Base-by-base conservation (phyloP, 2,329 filamentous ascomycete genomes). In the Uncinocarpus reesii region DNA sequence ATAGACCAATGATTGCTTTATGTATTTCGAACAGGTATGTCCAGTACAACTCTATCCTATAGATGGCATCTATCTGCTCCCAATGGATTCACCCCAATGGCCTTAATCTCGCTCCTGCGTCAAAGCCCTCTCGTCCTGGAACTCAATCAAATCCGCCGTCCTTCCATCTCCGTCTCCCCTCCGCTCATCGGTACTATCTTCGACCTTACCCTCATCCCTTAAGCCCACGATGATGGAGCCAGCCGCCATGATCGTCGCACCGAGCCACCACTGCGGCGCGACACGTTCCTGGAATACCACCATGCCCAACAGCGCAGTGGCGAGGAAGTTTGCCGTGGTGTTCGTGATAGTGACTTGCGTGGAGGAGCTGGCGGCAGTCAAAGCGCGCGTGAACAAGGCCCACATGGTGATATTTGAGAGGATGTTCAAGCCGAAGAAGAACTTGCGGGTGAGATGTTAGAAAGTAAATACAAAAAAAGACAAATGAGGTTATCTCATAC, bases 331-430 rank as follows among this genome's bases (percentile, higher is more conserved):
- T 2, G 77, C 71, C 44, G 74, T 74, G 13, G 79, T 81, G 55
- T 82, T 82, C 48, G 81, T 78, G 52, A 82, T 75, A 44, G 73
- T 76, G 48, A 81, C 79, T 48, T 78, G 77, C 1, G 78, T 78
- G 2, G 79, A 80, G 10, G 76, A 80, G 29, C 72, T 71, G 0
- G 74, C 73, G 15, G 78, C 73, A 0, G 78, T 80, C 13, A 82
- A 64, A 11, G 78, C 78, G 34, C 75, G 72, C 1, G 78, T 81
- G 65, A 81, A 81, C 13, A 81, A 69, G 0, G 75, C 75, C 78
- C 78, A 81, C 78, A 81, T 81, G 21, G 77, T 70, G 23, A 73
- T 71, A 57, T 80, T 81, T 66, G 80, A 80, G 56, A 77, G 57
- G 50, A 81, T 66, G 56, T 81, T 81, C 42, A 81, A 70, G 29